Conservation (phyloP, 2,329 filamentous ascomycete species). For the Colletotrichum graminicola region DNA sequence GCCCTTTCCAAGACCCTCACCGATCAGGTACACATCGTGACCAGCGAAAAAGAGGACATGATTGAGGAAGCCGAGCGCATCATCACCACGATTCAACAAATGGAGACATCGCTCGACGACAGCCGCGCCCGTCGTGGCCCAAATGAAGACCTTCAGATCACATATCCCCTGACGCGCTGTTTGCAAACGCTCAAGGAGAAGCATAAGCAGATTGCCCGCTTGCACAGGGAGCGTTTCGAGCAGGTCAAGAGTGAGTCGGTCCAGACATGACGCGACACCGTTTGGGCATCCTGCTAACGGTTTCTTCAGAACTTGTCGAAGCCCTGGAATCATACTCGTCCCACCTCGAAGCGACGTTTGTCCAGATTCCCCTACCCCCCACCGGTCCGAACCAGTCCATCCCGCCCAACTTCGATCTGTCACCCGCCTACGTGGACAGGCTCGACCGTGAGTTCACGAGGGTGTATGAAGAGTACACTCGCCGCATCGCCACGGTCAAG, state of each 20-base stretch:
- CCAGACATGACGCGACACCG: background rate
- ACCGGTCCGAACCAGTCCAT: conserved; percentile 81
- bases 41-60: conserved; percentile 89
- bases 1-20: conserved; percentile 93
- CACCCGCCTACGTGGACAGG: conserved; percentile 85
- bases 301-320: conserved; percentile 81
- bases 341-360: conserved; percentile 90
- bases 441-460: conserved; percentile 93
- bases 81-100: conserved; percentile 88
- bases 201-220: conserved; percentile 80
- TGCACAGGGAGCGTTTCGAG: conserved; percentile 92
- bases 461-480: conserved; percentile 96
- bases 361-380: conserved; percentile 87
- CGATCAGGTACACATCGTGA: conserved; percentile 87
- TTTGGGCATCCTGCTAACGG: conserved; percentile 30
- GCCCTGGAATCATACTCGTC: conserved; percentile 96
- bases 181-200: conserved; percentile 87
- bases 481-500: conserved; percentile 81
- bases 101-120: conserved; percentile 91
- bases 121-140: conserved; percentile 73
- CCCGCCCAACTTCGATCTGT: conserved; percentile 91
- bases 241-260: conserved; percentile 87
- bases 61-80: conserved; percentile 90
- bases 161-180: conserved; percentile 85
- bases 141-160: conserved; percentile 78